Evolutionary conservation across 768 basidiomycete species (phyloP).

Genomic region (Collybia mongolica): DNA sequence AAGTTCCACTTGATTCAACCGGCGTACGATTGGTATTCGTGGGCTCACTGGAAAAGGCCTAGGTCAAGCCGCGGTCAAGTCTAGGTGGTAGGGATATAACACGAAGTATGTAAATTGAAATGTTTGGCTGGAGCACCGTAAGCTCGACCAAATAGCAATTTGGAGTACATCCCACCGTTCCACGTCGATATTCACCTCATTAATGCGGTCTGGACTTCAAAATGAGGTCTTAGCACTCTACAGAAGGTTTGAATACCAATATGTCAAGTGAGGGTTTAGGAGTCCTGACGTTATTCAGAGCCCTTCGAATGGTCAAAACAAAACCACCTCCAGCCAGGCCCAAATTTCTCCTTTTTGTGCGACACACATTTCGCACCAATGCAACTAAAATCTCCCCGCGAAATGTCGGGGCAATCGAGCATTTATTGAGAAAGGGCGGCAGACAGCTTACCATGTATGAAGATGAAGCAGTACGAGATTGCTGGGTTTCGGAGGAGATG

Average conservation of each 20-base stretch:
- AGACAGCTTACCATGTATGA: constrained; percentile 73
- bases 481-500: constrained; percentile 75
- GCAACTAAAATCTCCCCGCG: constrained; percentile 61
- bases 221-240: constrained; percentile 51
- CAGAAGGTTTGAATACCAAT: constrained; percentile 31
- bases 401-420: constrained; percentile 69
- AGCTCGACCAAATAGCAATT: neutral
- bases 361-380: constrained; percentile 67
- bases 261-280: too few relatives aligned
- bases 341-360: constrained; percentile 68
- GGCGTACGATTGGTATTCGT: too few relatives aligned
- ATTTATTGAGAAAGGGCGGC: constrained; percentile 67
- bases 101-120: neutral
- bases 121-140: constrained; percentile 7
- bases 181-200: constrained; percentile 20
- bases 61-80: too few relatives aligned
- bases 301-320: constrained; percentile 68
- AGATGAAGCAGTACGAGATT: constrained; percentile 64
- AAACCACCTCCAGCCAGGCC: constrained; percentile 61
- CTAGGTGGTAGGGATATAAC: constrained; percentile 5
- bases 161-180: neutral
- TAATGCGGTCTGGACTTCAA: constrained; percentile 42
- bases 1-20: neutral
- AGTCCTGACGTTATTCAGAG: constrained; percentile 42
- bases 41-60: too few relatives aligned